phyloP scores from a whole-genome alignment of 192 early-diverging fungal genomes.

The Umbelopsis sp. region DNA sequence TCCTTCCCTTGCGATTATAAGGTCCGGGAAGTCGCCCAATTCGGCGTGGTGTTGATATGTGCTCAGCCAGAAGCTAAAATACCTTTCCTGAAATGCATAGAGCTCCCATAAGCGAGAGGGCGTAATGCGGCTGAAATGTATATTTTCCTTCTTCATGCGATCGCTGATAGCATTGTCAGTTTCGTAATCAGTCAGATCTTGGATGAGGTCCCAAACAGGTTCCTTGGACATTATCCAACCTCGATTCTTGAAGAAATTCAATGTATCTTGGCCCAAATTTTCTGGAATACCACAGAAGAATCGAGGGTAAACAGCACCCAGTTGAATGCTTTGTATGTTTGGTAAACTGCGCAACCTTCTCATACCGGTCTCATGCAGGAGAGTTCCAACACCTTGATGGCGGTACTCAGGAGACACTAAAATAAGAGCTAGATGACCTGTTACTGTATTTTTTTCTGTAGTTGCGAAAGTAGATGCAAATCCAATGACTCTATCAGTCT shows the following conservation, averaged over 20 bases:
- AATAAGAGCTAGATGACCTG: conserved; percentile 35
- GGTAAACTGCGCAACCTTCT: conserved; percentile 9
- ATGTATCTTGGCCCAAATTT: conserved; percentile 14
- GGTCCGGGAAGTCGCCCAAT: conserved; percentile 36
- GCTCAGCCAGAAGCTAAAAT: conserved; percentile 36
- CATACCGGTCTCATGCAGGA: conserved; percentile 27
- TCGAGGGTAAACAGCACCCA: conserved; percentile 41
- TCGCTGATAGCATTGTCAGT: conserved; percentile 21
- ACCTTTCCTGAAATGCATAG: conserved; percentile 29
- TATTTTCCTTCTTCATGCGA: conserved; percentile 32
- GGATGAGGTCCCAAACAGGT: conserved; percentile 29
- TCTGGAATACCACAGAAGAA: conserved; percentile 42
- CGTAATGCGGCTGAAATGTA: conserved; percentile 30
- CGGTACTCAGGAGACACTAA: conserved; percentile 31
- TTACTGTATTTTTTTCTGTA: not conserved
- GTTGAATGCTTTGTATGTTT: conserved; percentile 9
- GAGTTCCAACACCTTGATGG: conserved; percentile 27
- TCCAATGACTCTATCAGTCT: conserved; percentile 24
- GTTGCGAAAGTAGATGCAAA: conserved; percentile 34
- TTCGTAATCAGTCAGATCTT: conserved; percentile 30
- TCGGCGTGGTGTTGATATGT: conserved; percentile 40
- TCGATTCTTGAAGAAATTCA: conserved; percentile 29
- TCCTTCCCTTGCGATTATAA: conserved; percentile 33
- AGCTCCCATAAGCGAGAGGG: conserved; percentile 25
- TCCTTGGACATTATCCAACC: conserved; percentile 25